A percentile compares a stretch with the other conserved stretches of the same genome.
Conservation (phyloP, 1,284 basidiomycete species). For the Apiotrichum gamsii region DNA sequence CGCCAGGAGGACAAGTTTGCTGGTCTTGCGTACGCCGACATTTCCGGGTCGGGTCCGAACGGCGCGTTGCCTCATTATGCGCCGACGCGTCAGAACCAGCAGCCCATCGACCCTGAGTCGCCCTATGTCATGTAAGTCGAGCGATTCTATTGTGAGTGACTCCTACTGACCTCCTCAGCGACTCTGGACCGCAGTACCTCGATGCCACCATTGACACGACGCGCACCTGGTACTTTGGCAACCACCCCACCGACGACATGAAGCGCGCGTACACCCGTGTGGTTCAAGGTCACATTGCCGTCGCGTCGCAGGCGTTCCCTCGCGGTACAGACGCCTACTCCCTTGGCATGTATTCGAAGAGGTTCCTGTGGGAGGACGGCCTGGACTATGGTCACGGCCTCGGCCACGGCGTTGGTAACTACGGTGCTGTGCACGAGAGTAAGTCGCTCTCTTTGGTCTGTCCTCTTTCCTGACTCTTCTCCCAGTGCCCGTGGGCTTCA, state of each 20-base stretch:
- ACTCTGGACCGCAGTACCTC: constrained; percentile 78
- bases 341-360: constrained; percentile 77
- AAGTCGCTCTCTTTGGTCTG: constrained; percentile 10
- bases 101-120: constrained; percentile 65
- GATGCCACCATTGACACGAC: constrained; percentile 93
- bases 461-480: constrained; percentile 48
- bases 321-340: constrained; percentile 73
- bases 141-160: too few species aligned
- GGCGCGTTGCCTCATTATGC: constrained; percentile 88
- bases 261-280: constrained; percentile 90
- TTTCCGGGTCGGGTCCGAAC: constrained; percentile 84
- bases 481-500: constrained; percentile 28
- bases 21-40: constrained; percentile 87
- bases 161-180: constrained; percentile 51
- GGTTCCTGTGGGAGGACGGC: constrained; percentile 81
- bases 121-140: constrained; percentile 78
- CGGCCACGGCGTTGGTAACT: constrained; percentile 42
- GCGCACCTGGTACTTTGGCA: constrained; percentile 73
- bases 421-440: constrained; percentile 42
- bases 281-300: constrained; percentile 92
- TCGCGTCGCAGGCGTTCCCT: constrained; percentile 82
- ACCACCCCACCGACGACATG: constrained; percentile 65
- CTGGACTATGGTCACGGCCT: constrained; percentile 59
- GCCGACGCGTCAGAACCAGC: constrained; percentile 64
- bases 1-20: constrained; percentile 67